A percentile compares a stretch with the other conserved stretches of the same genome.
Evolutionary conservation across 768 basidiomycete genomes (phyloP).

Genomic region (Boletus barrowsii): DNA sequence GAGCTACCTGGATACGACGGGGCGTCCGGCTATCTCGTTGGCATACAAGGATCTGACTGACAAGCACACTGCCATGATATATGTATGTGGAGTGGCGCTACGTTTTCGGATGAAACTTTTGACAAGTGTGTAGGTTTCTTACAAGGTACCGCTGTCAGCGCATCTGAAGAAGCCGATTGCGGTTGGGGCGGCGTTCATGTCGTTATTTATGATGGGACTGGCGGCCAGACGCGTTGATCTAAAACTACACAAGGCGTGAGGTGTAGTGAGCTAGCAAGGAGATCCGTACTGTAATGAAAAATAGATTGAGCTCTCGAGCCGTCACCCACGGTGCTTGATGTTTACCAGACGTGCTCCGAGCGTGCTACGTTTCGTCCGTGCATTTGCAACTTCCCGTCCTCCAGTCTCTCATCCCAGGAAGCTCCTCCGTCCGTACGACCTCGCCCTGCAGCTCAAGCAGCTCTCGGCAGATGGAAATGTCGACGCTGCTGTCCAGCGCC

Average conservation of each 20-base stretch:
- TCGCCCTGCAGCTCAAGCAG: conserved; percentile 56
- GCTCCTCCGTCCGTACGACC: conserved; percentile 60
- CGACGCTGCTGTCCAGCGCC: conserved; percentile 59
- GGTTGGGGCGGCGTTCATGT: conserved; percentile 68
- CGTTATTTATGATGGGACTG: conserved; percentile 54
- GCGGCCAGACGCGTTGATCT: conserved; percentile 50
- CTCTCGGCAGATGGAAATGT: conserved; percentile 54
- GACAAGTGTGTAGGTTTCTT: conserved; percentile 65
- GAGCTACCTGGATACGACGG: conserved; percentile 90
- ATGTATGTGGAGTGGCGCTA: conserved; percentile 53
- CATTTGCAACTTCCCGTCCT: conserved; percentile 3
- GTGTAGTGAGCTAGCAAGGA: not conserved
- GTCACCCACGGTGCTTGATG: conserved; percentile 15
- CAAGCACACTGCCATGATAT: conserved; percentile 75
- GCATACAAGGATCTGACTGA: conserved; percentile 73
- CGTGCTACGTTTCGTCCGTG: conserved; percentile 1
- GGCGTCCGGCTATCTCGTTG: conserved; percentile 77
- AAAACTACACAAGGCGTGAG: conserved; percentile 42
- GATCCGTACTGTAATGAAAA: too few relatives aligned
- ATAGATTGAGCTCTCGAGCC: not conserved
- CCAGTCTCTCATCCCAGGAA: conserved; percentile 4
- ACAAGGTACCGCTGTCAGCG: conserved; percentile 76
- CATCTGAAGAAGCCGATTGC: conserved; percentile 84
- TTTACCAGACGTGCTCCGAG: conserved; percentile 7
- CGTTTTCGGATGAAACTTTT: conserved; percentile 3